phyloP scores from a whole-genome alignment of 176 grass and related monocot species.

The Typha latifolia region DNA sequence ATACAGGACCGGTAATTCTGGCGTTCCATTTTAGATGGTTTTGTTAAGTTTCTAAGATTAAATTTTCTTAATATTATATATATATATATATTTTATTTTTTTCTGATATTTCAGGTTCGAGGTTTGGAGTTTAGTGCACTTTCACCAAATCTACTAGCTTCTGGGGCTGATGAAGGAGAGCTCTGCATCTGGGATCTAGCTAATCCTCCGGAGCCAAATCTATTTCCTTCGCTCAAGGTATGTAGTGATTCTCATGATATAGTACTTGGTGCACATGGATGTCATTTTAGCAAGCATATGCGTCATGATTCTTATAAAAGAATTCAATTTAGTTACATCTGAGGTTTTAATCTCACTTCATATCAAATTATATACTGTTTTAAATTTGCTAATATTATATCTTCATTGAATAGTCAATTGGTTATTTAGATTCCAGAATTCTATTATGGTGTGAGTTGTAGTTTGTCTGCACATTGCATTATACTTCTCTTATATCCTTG shows the following conservation, averaged over 20 bases:
- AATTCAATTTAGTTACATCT: background rate
- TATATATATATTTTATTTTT: conserved; percentile 5
- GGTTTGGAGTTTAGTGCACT: conserved; percentile 83
- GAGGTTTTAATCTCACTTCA: too few species aligned
- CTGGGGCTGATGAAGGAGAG: conserved; percentile 83
- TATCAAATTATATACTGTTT: too few species aligned
- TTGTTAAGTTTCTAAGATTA: background rate
- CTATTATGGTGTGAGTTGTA: too few species aligned
- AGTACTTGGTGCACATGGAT: background rate
- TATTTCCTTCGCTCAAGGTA: conserved; percentile 81
- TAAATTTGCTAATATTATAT: too few species aligned
- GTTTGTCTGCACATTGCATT: too few species aligned
- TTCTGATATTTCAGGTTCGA: conserved; percentile 43
- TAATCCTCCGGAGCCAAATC: conserved; percentile 56
- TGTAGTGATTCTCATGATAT: background rate
- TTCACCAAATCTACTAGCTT: conserved; percentile 66
- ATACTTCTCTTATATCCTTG: too few species aligned
- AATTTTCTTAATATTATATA: too few species aligned
- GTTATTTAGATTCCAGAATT: too few species aligned
- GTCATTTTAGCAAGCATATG: background rate
- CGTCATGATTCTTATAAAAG: background rate
- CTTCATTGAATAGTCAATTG: too few species aligned
- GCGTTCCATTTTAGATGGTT: background rate
- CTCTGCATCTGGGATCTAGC: conserved; percentile 93
- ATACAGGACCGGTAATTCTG: conserved; percentile 70